Conservation (phyloP, 805 yeast species). For the Yarrowia porcina region DNA sequence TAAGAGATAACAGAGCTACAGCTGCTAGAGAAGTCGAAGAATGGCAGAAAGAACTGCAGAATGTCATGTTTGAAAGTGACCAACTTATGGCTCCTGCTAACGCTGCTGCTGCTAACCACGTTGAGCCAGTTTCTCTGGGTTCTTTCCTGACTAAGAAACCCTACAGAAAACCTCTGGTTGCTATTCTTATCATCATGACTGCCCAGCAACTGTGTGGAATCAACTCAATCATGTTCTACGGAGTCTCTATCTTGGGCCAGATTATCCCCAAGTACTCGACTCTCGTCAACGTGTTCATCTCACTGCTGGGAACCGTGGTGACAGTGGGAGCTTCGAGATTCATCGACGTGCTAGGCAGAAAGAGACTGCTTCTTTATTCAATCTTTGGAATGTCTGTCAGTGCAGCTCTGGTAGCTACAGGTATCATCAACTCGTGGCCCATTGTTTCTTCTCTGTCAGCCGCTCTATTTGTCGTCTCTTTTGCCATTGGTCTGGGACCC, state of each 20-base stretch:
- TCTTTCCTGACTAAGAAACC: slow-evolving; percentile 51
- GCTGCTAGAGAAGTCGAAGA: slow-evolving; percentile 35
- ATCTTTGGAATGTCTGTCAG: slow-evolving; percentile 65
- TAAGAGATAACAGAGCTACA: slow-evolving; percentile 39
- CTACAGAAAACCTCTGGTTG: slow-evolving; percentile 57
- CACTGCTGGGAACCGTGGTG: slow-evolving; percentile 67
- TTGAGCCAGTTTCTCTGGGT: slow-evolving; percentile 23
- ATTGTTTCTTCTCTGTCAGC: slow-evolving; percentile 4
- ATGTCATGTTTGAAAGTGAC: slow-evolving; percentile 19
- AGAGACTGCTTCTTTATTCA: slow-evolving; percentile 64
- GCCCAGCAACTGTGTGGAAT: slow-evolving; percentile 94
- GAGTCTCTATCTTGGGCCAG: slow-evolving; percentile 68
- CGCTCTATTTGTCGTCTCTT: slow-evolving; percentile 63
- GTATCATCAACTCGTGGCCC: slow-evolving; percentile 43
- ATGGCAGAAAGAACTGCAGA: slow-evolving; percentile 29
- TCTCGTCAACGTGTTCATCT: slow-evolving; percentile 68
- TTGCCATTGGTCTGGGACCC: slow-evolving; percentile 93
- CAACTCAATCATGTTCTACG: slow-evolving; percentile 88
- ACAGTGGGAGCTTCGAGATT: slow-evolving; percentile 71
- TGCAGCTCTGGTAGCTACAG: slow-evolving; percentile 61
- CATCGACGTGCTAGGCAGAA: slow-evolving; percentile 75
- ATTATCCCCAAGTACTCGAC: slow-evolving; percentile 71
- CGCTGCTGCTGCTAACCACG: neutral
- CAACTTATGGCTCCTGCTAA: slow-evolving; percentile 15
- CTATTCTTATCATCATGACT: slow-evolving; percentile 67